phyloP scores from a whole-genome alignment of 2,329 filamentous ascomycete species.

The Trichophyton mentagrophytes region DNA sequence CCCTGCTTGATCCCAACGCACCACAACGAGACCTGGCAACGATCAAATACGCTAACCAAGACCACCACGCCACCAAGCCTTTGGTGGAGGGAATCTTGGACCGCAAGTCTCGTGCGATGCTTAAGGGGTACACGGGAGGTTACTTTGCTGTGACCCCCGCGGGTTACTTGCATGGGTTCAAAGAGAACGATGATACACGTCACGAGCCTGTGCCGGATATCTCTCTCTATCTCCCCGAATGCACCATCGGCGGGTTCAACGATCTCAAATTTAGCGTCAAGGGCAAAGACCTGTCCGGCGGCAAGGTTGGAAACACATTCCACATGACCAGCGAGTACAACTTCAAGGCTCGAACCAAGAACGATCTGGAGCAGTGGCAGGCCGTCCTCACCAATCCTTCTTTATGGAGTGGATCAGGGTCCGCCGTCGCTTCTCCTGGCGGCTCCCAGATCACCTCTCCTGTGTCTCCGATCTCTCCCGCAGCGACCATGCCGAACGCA shows the following conservation, averaged over 20 bases:
- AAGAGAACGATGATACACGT: slow-evolving; percentile 65
- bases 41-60: slow-evolving; percentile 78
- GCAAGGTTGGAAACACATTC: slow-evolving; percentile 66
- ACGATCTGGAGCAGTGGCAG: slow-evolving; percentile 68
- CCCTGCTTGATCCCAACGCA: slow-evolving; percentile 65
- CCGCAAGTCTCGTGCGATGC: slow-evolving; percentile 79
- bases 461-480: slow-evolving; percentile 2
- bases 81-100: slow-evolving; percentile 81
- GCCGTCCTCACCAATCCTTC: slow-evolving; percentile 4
- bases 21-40: slow-evolving; percentile 59
- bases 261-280: slow-evolving; percentile 88
- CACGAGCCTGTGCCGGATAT: slow-evolving; percentile 57
- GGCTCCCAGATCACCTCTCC: slow-evolving; percentile 5
- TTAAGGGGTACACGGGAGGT: slow-evolving; percentile 59
- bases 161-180: slow-evolving; percentile 90
- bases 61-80: slow-evolving; percentile 65
- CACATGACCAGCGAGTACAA: slow-evolving; percentile 64
- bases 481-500: not conserved
- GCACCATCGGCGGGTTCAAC: slow-evolving; percentile 56
- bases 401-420: not conserved
- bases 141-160: slow-evolving; percentile 87
- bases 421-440: not conserved
- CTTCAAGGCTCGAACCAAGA: slow-evolving; percentile 75
- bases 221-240: slow-evolving; percentile 85
- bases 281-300: slow-evolving; percentile 77